These are phyloP conservation scores for Diaporthe australafricana DNA, from an alignment of 2,329 filamentous ascomycete genomes.

Conservation along the genomic window DNA sequence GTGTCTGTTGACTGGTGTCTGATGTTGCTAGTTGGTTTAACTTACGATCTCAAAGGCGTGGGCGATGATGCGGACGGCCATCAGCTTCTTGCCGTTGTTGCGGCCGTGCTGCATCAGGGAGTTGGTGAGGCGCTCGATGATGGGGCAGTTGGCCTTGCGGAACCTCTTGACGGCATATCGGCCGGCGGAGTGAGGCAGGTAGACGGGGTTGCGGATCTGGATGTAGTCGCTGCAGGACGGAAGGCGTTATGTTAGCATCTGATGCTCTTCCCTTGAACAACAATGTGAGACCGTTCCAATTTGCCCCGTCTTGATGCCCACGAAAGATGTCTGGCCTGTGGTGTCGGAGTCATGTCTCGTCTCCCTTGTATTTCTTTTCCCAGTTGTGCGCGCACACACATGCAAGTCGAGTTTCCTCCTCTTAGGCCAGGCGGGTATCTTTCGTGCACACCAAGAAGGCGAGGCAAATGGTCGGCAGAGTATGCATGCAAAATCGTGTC, in stretches of 20 bases:
- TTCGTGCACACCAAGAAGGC: constrained; percentile 25
- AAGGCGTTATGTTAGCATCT: constrained; percentile 47
- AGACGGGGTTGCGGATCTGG: constrained; percentile 98
- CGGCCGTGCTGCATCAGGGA: constrained; percentile 99
- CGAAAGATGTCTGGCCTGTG: not conserved
- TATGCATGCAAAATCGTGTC: constrained; percentile 44
- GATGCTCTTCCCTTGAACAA: constrained; percentile 34
- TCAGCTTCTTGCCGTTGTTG: constrained; percentile 99
- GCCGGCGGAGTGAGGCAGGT: constrained; percentile 98
- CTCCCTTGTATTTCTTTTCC: not conserved
- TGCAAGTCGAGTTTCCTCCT: constrained; percentile 12
- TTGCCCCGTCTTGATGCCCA: constrained; percentile 26
- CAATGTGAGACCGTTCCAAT: constrained; percentile 16
- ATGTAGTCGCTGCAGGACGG: constrained; percentile 87
- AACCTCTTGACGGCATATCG: constrained; percentile 99
- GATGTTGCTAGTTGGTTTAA: constrained; percentile 11
- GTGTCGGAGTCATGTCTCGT: not conserved
- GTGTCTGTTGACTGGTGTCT: not conserved
- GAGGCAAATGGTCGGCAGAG: constrained; percentile 38
- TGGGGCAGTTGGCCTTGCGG: constrained; percentile 99
- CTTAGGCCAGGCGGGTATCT: not conserved
- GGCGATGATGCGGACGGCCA: constrained; percentile 99
- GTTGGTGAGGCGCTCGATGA: constrained; percentile 99
- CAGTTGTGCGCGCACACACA: not conserved
- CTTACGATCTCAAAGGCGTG: constrained; percentile 98